These are phyloP conservation scores for Aspergillus olivimuriae DNA, from an alignment of 495 filamentous ascomycete genomes.

Conservation along the genomic window DNA sequence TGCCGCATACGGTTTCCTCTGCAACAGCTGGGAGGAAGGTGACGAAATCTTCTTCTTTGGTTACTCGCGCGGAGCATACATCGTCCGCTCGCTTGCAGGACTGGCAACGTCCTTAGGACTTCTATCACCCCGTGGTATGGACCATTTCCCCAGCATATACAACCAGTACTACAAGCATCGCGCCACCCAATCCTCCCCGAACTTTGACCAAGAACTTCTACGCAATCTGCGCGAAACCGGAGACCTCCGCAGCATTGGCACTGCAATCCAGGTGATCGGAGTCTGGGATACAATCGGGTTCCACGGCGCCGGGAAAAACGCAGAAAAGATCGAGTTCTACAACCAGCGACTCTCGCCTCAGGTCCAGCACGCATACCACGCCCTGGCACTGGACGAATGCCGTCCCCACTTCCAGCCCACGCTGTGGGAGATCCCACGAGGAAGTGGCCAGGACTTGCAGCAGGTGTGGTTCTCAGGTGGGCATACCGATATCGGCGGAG, in stretches of 20 bases:
- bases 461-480: constrained; percentile 54
- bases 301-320: constrained; percentile 23
- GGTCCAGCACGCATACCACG: constrained; percentile 55
- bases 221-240: constrained; percentile 11
- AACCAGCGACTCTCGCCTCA: constrained; percentile 26
- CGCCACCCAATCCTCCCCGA: not conserved
- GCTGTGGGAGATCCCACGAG: constrained; percentile 41
- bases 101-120: constrained; percentile 47
- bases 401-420: constrained; percentile 47
- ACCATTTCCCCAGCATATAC: constrained; percentile 40
- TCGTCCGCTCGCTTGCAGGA: constrained; percentile 48
- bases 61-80: constrained; percentile 55
- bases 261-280: constrained; percentile 43
- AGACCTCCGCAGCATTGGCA: constrained; percentile 8
- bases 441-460: constrained; percentile 19
- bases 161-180: constrained; percentile 37
- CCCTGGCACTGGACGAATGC: constrained; percentile 51
- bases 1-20: constrained; percentile 45
- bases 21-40: constrained; percentile 42
- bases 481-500: constrained; percentile 48
- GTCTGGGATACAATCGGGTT: constrained; percentile 57
- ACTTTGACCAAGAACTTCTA: constrained; percentile 11
- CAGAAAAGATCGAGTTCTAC: constrained; percentile 21
- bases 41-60: constrained; percentile 56
- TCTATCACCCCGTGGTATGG: constrained; percentile 32